Evolutionary conservation across 805 yeast genomes (phyloP).

Genomic region (Wickerhamomyces mucosus): DNA sequence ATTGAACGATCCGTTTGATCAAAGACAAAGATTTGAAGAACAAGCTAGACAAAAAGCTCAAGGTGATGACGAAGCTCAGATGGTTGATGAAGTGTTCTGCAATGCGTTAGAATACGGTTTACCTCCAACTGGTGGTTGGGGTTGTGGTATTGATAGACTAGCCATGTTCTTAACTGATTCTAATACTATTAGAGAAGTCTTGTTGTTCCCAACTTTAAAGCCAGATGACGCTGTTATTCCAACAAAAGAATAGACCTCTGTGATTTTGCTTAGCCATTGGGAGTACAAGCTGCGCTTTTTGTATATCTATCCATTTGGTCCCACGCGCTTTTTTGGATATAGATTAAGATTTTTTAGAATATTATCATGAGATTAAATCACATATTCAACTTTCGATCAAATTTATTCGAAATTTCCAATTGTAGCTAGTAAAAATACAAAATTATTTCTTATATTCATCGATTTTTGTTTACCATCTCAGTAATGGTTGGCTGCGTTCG

Average conservation of each 20-base stretch:
- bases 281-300: too few relatives aligned
- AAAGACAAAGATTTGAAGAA: slow-evolving; percentile 95
- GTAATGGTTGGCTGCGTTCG: too few relatives aligned
- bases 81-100: slow-evolving; percentile 94
- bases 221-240: slow-evolving; percentile 50
- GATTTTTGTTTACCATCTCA: too few relatives aligned
- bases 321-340: too few relatives aligned
- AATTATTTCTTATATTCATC: too few relatives aligned
- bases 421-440: too few relatives aligned
- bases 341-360: too few relatives aligned
- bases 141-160: slow-evolving; percentile 96
- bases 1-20: slow-evolving; percentile 98
- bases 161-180: slow-evolving; percentile 97
- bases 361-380: too few relatives aligned
- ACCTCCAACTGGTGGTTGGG: slow-evolving; percentile 99
- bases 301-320: too few relatives aligned
- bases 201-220: slow-evolving; percentile 97
- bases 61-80: slow-evolving; percentile 98
- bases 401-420: too few relatives aligned
- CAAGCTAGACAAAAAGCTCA: slow-evolving; percentile 98
- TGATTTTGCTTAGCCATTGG: too few relatives aligned
- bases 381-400: too few relatives aligned
- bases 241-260: slow-evolving; percentile 6
- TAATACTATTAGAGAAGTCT: slow-evolving; percentile 93
- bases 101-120: slow-evolving; percentile 96